These are phyloP conservation scores for Exserohilum turcica DNA, from an alignment of 2,329 filamentous ascomycete species.

Conservation along the genomic window DNA sequence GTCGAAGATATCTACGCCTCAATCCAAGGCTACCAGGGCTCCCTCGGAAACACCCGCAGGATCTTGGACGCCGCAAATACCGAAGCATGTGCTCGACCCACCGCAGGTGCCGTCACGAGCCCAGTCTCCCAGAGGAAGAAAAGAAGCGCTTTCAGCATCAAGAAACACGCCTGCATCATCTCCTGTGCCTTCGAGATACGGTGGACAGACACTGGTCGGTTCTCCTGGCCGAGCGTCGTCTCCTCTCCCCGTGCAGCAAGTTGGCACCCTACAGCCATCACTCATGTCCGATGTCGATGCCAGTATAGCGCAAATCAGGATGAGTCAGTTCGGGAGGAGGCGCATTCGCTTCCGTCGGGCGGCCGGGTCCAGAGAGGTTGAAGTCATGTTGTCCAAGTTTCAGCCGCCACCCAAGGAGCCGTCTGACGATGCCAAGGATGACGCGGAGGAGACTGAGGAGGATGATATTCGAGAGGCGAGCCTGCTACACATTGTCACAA, in stretches of 20 bases:
- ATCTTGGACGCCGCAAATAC: slow-evolving; percentile 46
- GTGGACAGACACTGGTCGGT: slow-evolving; percentile 34
- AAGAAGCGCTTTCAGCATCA: slow-evolving; percentile 36
- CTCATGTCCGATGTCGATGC: slow-evolving; percentile 44
- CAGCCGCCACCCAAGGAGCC: slow-evolving; percentile 41
- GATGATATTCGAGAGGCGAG: slow-evolving; percentile 50
- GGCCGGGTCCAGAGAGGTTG: slow-evolving; percentile 31
- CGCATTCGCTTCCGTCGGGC: slow-evolving; percentile 42
- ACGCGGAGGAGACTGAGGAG: slow-evolving; percentile 23
- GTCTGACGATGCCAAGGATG: slow-evolving; percentile 22
- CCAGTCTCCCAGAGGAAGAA: slow-evolving; percentile 45
- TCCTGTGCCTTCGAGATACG: slow-evolving; percentile 19
- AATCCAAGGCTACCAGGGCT: slow-evolving; percentile 29
- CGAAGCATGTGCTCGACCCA: slow-evolving; percentile 41
- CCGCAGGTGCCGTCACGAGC: slow-evolving; percentile 40
- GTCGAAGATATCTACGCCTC: slow-evolving; percentile 38
- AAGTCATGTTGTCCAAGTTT: slow-evolving; percentile 45
- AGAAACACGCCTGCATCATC: slow-evolving; percentile 10
- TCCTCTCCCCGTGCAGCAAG: slow-evolving; percentile 36
- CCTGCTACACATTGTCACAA: slow-evolving; percentile 56
- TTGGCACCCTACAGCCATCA: slow-evolving; percentile 37
- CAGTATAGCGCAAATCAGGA: slow-evolving; percentile 37
- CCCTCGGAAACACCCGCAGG: slow-evolving; percentile 36
- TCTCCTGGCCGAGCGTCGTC: slow-evolving; percentile 38
- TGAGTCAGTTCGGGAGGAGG: slow-evolving; percentile 42